These are phyloP conservation scores for Betula pendula DNA, from an alignment of 306 rosid genomes.

Conservation along the genomic window DNA sequence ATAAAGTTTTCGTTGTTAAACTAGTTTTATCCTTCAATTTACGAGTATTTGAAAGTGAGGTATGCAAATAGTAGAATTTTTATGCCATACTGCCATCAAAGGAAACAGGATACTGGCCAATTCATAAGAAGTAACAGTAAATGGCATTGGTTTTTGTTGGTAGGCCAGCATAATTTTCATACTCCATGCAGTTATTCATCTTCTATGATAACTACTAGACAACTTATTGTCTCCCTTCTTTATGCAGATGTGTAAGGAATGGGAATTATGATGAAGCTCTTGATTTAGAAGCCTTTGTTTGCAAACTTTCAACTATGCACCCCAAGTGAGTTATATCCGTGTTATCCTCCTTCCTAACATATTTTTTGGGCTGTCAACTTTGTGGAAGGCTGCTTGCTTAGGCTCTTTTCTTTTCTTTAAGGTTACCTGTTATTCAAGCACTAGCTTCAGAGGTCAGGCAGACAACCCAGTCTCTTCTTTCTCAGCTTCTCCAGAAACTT, in stretches of 20 bases:
- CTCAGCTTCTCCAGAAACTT: constrained; percentile 94
- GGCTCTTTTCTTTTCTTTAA: constrained; percentile 23
- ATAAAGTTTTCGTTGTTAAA: neutral
- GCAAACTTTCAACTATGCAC: constrained; percentile 93
- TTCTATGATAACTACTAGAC: neutral
- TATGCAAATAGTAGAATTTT: neutral
- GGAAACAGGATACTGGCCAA: neutral
- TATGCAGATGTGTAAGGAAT: constrained; percentile 87
- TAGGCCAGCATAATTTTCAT: neutral
- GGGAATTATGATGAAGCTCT: constrained; percentile 98
- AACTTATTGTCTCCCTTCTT: constrained; percentile 21
- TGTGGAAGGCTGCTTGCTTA: constrained; percentile 21
- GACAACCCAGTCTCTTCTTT: constrained; percentile 94
- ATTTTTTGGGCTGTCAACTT: constrained; percentile 8
- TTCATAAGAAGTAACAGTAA: neutral
- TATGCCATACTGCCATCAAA: neutral
- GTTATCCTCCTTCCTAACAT: constrained; percentile 15
- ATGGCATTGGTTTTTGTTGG: neutral
- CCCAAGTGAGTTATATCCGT: constrained; percentile 63
- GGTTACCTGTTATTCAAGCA: constrained; percentile 83
- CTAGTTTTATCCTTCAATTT: neutral
- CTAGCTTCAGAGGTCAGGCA: constrained; percentile 87
- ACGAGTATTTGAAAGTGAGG: neutral
- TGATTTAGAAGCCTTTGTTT: constrained; percentile 90
- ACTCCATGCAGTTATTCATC: neutral